Evolutionary conservation across 2,329 filamentous ascomycete species (phyloP), one percentile per base, ranked within the genome.

Genomic region (Neopestalotiopsis clavispora): DNA sequence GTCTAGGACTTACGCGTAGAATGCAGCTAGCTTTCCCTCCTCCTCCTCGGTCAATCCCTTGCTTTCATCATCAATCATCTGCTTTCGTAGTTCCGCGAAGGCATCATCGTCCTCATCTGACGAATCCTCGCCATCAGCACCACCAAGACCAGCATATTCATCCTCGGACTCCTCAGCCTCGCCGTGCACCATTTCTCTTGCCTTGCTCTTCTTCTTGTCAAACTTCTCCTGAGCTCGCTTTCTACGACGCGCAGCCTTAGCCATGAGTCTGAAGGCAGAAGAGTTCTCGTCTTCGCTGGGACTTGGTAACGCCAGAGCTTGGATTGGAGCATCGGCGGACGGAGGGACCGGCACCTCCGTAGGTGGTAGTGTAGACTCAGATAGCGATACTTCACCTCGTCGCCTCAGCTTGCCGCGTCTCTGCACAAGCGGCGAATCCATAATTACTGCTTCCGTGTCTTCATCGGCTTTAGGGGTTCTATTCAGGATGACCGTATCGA

Each of bases 141-240:
- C 96, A 73, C 96, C 96, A 10, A 99, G 85, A 4, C 96, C 96
- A 52, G 95, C 95, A 78, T 98, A 99, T 80, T 99, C 96, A 78
- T 99, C 96, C 78, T 99, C 97, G 0, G 96, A 99, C 81, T 99
- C 96, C 75, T 97, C 94, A 70, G 96, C 95, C 78, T 97, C 94
- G 73, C 98, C 96, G 72, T 98, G 89, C 49, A 99, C 86, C 87
- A 97, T 93, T 30, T 92, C 91, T 75, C 91, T 94, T 0, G 95
- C 95, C 77, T 93, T 91, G 82, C 94, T 97, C 78, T 92, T 95
- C 80, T 94, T 95, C 80, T 92, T 93, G 81, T 97, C 88, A 74
- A 94, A 97, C 1, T 85, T 84, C 17, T 86, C 84, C n/a, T 78
- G 77, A 63, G 77, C 75, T 9, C 83, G 81, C 65, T 86, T 84